Evolutionary conservation across 208 protist genomes (phyloP), one percentile per base, ranked within the genome.

Genomic region (Leishmania gerbilli): DNA sequence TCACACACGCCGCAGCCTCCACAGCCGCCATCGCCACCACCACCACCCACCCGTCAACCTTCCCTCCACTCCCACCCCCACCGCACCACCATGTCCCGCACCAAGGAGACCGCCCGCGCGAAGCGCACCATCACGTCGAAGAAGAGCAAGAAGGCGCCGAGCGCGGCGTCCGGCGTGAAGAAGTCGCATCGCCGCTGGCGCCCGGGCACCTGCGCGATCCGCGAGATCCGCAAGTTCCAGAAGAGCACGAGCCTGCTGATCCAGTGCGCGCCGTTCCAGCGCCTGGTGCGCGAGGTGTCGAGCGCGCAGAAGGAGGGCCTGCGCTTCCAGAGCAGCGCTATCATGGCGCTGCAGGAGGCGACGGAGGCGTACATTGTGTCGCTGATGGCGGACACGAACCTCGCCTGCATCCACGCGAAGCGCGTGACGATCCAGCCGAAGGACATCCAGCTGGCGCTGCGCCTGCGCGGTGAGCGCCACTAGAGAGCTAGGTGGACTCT

Each of bases 161-260:
- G 99, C 93, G 95, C 95, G 45, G 71, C 85, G 47, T 88, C 97
- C 42, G 98, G 99, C 81, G 88, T 99, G 69, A 99, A 99, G 96
- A 99, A 99, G 93, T 95, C 98, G 58, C 98, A 99, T 79, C 87
- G 98, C 79, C 88, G 85, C 85, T 99, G 97, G 96, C 90, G 98
- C 83, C 99, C 99, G 79, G 99, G 99, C 84, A 99, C 98, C 27
- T 98, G 99, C 47, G 99, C 99, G 49, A 95, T 99, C 71, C 93
- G 98, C 87, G 99, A 99, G 92, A 99, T 99, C 91, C 89, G 97
- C 75, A 83, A 79, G 65, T 96, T 92, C 90, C 92, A 96, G 88
- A 92, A 93, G 84, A 88, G 83, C 71, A 97, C 94, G 34, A 91
- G 95, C 80, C 92, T 98, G 76, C 91, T 98, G 74, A 96, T 98